Evolutionary conservation across 352 stramenopile species (phyloP).

Genomic region (Discostella stelligera): DNA sequence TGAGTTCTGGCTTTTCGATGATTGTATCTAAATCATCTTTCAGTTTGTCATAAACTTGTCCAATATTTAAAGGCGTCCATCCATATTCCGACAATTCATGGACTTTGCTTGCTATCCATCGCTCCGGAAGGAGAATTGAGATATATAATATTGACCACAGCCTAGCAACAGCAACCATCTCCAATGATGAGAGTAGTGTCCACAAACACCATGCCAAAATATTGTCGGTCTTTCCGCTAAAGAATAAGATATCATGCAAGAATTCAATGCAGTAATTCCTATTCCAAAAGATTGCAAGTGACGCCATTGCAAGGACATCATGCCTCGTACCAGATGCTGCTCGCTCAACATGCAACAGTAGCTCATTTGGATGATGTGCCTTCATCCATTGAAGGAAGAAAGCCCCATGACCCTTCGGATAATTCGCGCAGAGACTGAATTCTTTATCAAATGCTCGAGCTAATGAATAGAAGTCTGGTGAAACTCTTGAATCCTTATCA

Average conservation of each 20-base stretch:
- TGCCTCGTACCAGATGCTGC: slow-evolving; percentile 6
- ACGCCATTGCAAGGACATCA: slow-evolving; percentile 11
- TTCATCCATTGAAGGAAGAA: slow-evolving; percentile 8
- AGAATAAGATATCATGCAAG: neutral
- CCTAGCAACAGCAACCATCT: slow-evolving; percentile 19
- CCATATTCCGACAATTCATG: slow-evolving; percentile 21
- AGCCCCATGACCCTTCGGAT: slow-evolving; percentile 4
- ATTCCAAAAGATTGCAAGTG: slow-evolving; percentile 29
- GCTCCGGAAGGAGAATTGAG: slow-evolving; percentile 11
- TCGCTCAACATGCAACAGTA: slow-evolving; percentile 9
- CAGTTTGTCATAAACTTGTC: slow-evolving; percentile 13
- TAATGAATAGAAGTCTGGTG: neutral
- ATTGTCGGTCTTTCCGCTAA: slow-evolving; percentile 13
- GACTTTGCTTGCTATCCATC: slow-evolving; percentile 18
- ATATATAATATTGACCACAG: slow-evolving; percentile 28
- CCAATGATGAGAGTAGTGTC: slow-evolving; percentile 15
- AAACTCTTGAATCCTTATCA: slow-evolving; percentile 4
- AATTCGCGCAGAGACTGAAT: slow-evolving; percentile 14
- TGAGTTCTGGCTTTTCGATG: slow-evolving; percentile 7
- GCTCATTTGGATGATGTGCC: neutral
- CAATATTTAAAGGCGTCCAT: slow-evolving; percentile 12
- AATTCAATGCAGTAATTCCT: slow-evolving; percentile 19
- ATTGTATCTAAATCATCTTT: slow-evolving; percentile 18
- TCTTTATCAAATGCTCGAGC: slow-evolving; percentile 13
- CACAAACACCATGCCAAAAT: slow-evolving; percentile 19